These are phyloP conservation scores for Eremothecium cymbalariae DNA, from an alignment of 1,139 yeast genomes.

Conservation along the genomic window DNA sequence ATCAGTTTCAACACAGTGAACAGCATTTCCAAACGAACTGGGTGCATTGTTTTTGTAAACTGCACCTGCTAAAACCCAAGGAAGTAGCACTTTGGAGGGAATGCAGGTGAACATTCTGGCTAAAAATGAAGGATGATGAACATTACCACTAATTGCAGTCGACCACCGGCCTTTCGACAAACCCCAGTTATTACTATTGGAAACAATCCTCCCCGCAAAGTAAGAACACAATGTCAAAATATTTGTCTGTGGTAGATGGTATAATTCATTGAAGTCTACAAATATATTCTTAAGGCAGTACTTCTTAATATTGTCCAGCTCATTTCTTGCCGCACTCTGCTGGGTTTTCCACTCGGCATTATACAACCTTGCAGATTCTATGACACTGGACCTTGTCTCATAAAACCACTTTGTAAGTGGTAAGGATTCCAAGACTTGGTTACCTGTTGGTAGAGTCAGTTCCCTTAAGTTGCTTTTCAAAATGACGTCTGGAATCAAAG, in stretches of 20 bases:
- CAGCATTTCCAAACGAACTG: constrained; percentile 17
- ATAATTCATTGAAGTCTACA: constrained; percentile 17
- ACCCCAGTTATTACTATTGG: constrained; percentile 23
- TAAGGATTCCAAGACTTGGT: constrained; percentile 19
- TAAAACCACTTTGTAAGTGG: constrained; percentile 17
- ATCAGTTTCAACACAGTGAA: constrained; percentile 15
- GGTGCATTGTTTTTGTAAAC: constrained; percentile 21
- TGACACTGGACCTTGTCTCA: constrained; percentile 12
- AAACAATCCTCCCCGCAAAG: constrained; percentile 22
- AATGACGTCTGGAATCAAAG: constrained; percentile 14
- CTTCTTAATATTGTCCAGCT: constrained; percentile 12
- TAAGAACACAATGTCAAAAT: constrained; percentile 23
- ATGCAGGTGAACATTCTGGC: constrained; percentile 18
- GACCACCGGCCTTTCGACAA: constrained; percentile 6
- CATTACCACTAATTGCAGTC: constrained; percentile 6
- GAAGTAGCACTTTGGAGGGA: constrained; percentile 24
- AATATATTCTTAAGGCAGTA: constrained; percentile 19
- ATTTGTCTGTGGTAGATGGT: constrained; percentile 20
- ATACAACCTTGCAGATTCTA: constrained; percentile 10
- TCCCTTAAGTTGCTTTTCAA: constrained; percentile 12
- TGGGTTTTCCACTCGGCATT: constrained; percentile 15
- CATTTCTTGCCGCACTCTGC: constrained; percentile 15
- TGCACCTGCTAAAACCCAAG: constrained; percentile 19
- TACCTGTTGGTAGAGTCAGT: constrained; percentile 21
- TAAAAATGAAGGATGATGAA: constrained; percentile 12